Evolutionary conservation across 2,329 filamentous ascomycete species (phyloP).

Genomic region (Plenodomus tracheiphilus): DNA sequence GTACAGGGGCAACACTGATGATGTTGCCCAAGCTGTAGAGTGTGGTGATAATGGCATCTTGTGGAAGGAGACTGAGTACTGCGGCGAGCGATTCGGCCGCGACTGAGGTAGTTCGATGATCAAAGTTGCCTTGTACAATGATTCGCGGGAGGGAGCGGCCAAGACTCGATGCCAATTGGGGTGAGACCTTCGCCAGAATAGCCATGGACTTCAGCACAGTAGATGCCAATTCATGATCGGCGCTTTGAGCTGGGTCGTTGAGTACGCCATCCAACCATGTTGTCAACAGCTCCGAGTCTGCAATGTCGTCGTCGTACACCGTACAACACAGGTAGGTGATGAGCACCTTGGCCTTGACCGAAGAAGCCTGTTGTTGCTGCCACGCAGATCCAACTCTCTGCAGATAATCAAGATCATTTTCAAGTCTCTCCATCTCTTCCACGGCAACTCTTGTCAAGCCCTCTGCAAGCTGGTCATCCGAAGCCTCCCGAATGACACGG

Average conservation of each 20-base stretch:
- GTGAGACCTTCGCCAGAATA: constrained; percentile 74
- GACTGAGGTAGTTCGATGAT: constrained; percentile 68
- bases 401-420: constrained; percentile 88
- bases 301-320: constrained; percentile 77
- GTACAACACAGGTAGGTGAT: constrained; percentile 85
- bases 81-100: constrained; percentile 85
- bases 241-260: constrained; percentile 78
- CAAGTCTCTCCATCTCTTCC: constrained; percentile 83
- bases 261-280: constrained; percentile 84
- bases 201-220: constrained; percentile 81
- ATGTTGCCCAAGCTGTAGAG: constrained; percentile 97
- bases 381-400: constrained; percentile 76
- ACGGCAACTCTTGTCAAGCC: constrained; percentile 71
- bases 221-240: constrained; percentile 74
- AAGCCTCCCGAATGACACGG: constrained; percentile 18
- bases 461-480: constrained; percentile 48
- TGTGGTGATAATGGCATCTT: constrained; percentile 92
- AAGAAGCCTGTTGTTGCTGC: constrained; percentile 83
- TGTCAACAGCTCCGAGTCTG: constrained; percentile 77
- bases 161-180: constrained; percentile 72
- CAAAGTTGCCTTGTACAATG: constrained; percentile 80
- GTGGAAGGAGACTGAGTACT: constrained; percentile 78
- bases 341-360: constrained; percentile 81
- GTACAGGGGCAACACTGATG: constrained; percentile 69
- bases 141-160: constrained; percentile 82